These are phyloP conservation scores for Mortierella alpina DNA, from an alignment of 192 early-diverging fungal genomes.

Conservation along the genomic window DNA sequence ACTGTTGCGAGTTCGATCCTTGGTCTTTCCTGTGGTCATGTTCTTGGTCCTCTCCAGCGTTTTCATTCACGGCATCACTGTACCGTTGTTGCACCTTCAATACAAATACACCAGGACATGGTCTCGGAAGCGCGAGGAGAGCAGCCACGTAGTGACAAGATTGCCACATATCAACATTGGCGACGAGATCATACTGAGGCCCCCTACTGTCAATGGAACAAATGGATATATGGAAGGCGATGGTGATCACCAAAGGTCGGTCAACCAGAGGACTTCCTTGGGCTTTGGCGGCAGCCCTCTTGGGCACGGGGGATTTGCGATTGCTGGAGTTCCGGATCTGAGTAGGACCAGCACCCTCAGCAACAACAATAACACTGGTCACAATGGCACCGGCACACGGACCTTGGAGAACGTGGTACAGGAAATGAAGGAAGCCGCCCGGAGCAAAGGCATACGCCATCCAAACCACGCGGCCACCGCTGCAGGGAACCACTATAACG, in stretches of 20 bases:
- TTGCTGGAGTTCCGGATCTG: constrained; percentile 11
- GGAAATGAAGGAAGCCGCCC: constrained; percentile 43
- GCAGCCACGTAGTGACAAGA: constrained; percentile 33
- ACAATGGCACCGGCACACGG: background rate
- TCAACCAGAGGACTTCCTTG: constrained; percentile 10
- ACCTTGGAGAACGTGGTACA: constrained; percentile 40
- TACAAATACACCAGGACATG: constrained; percentile 53
- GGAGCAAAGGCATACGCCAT: constrained; percentile 9
- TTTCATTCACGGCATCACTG: constrained; percentile 85
- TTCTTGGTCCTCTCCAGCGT: constrained; percentile 84
- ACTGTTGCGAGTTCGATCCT: constrained; percentile 25
- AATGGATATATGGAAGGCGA: background rate
- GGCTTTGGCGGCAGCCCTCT: background rate
- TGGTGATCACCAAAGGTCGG: background rate
- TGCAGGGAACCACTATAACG: background rate
- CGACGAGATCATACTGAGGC: constrained; percentile 41
- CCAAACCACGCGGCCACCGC: background rate
- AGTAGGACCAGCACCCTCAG: constrained; percentile 31
- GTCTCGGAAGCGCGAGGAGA: constrained; percentile 47
- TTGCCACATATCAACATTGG: constrained; percentile 53
- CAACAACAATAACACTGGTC: constrained; percentile 2
- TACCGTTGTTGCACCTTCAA: constrained; percentile 60
- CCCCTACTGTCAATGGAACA: constrained; percentile 21
- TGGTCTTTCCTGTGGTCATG: constrained; percentile 68
- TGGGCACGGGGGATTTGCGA: constrained; percentile 12